Conservation (phyloP, 768 basidiomycete species). For the Boletus tomentosulus region DNA sequence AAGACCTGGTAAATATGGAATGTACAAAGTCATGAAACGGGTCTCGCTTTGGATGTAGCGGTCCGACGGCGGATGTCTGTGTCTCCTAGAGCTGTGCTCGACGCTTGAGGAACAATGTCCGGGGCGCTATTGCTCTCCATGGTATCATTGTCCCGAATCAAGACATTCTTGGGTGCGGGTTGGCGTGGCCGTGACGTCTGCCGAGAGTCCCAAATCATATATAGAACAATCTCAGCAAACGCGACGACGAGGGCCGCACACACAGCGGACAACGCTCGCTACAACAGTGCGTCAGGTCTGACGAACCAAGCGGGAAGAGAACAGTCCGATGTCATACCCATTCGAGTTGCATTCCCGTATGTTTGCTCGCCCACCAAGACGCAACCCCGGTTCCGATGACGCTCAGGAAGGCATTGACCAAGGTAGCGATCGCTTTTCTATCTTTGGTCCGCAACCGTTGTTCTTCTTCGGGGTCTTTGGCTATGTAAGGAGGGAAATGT, state of each 20-base stretch:
- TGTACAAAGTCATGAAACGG: neutral
- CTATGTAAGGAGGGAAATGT: conserved; percentile 52
- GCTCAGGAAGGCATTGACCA: conserved; percentile 71
- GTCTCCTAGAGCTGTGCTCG: conserved; percentile 18
- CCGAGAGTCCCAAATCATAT: conserved; percentile 49
- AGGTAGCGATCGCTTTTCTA: conserved; percentile 59
- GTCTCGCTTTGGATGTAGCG: neutral
- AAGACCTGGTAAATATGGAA: no score
- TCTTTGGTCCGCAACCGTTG: conserved; percentile 48
- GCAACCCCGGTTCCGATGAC: conserved; percentile 62
- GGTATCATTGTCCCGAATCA: conserved; percentile 4
- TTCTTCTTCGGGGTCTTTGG: conserved; percentile 44
- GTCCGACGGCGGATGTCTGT: conserved; percentile 22
- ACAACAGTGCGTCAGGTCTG: conserved; percentile 3
- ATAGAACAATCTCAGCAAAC: conserved; percentile 63
- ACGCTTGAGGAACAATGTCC: conserved; percentile 11
- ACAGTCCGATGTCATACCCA: conserved; percentile 52
- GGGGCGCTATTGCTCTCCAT: conserved; percentile 3
- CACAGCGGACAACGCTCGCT: conserved; percentile 63
- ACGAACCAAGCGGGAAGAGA: neutral
- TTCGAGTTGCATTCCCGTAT: conserved; percentile 63
- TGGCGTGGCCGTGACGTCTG: conserved; percentile 1
- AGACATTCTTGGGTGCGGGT: conserved; percentile 1
- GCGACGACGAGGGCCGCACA: conserved; percentile 63
- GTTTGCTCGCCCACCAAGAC: conserved; percentile 68